phyloP scores from a whole-genome alignment of 495 filamentous ascomycete genomes.

The Penicillium coprophilum region DNA sequence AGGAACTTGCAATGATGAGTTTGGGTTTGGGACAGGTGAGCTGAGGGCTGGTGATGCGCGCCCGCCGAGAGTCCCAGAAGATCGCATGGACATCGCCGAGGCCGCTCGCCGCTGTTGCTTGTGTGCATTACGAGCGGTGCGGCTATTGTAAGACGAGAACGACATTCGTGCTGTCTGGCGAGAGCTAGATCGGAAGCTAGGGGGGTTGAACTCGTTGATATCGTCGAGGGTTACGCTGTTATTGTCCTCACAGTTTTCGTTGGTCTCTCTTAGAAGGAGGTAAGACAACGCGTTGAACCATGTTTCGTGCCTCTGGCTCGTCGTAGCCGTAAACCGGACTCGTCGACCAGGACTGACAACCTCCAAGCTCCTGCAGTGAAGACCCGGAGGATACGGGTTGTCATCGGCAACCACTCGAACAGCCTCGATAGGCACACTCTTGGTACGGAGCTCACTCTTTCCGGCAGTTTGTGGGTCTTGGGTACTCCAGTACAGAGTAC shows the following conservation, averaged over 20 bases:
- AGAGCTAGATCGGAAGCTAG: conserved; percentile 56
- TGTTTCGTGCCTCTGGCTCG: conserved; percentile 90
- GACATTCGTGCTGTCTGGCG: conserved; percentile 62
- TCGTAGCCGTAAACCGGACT: conserved; percentile 91
- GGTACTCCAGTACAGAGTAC: conserved; percentile 95
- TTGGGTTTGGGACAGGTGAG: conserved; percentile 45
- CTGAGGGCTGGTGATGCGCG: conserved; percentile 44
- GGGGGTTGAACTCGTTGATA: conserved; percentile 88
- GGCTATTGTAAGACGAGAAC: conserved; percentile 79
- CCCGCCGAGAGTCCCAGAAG: conserved; percentile 41
- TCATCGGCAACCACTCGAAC: conserved; percentile 94
- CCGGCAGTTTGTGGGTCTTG: conserved; percentile 79
- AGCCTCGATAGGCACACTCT: conserved; percentile 92
- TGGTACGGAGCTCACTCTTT: conserved; percentile 76
- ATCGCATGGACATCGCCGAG: conserved; percentile 49
- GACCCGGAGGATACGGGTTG: conserved; percentile 90
- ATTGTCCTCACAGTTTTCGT: conserved; percentile 58
- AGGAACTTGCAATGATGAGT: conserved; percentile 42
- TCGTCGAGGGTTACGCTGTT: conserved; percentile 71
- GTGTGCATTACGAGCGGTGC: conserved; percentile 57
- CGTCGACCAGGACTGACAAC: conserved; percentile 85
- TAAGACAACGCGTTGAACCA: conserved; percentile 99
- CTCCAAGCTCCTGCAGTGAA: conserved; percentile 89
- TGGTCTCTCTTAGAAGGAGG: conserved; percentile 71
- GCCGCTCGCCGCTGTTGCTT: conserved; percentile 50